Percentiles rank a stretch among this genome's conserved stretches.
Evolutionary conservation across 2,329 filamentous ascomycete species (phyloP).

Genomic region (Elsinoe necatrix): DNA sequence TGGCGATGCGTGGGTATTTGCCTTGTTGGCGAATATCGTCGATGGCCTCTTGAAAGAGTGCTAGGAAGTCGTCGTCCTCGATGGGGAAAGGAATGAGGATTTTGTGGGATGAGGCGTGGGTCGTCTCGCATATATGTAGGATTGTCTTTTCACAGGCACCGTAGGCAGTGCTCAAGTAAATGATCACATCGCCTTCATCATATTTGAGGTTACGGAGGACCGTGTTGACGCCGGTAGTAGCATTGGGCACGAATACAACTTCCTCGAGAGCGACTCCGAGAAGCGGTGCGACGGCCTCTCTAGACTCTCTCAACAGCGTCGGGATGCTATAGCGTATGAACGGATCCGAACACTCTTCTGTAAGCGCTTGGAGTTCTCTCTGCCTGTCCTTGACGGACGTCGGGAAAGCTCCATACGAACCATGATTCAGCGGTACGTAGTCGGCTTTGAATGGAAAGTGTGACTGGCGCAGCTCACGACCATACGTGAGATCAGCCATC

Average conservation of each 20-base stretch:
- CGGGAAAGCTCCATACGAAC: conserved; percentile 75
- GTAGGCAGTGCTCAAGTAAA: conserved; percentile 74
- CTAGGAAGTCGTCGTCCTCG: conserved; percentile 58
- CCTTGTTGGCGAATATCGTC: conserved; percentile 45
- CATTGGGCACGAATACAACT: conserved; percentile 72
- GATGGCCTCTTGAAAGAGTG: conserved; percentile 53
- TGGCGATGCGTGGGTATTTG: conserved; percentile 55
- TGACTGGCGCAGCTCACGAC: neutral
- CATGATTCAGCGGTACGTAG: conserved; percentile 26
- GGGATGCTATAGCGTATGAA: conserved; percentile 67
- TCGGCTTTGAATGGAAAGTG: neutral
- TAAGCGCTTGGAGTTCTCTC: conserved; percentile 55
- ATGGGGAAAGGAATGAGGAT: conserved; percentile 61
- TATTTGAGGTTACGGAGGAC: conserved; percentile 69
- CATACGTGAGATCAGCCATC: neutral
- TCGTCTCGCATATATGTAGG: conserved; percentile 62
- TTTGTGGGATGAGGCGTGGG: conserved; percentile 40
- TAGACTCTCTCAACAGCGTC: conserved; percentile 53
- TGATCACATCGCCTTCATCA: conserved; percentile 61
- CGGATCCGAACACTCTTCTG: conserved; percentile 61
- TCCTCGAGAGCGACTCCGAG: conserved; percentile 58
- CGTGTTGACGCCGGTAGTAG: conserved; percentile 68
- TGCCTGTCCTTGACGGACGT: conserved; percentile 50
- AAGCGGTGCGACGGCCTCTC: conserved; percentile 55
- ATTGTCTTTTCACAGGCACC: conserved; percentile 67